phyloP scores from a whole-genome alignment of 768 basidiomycete species.

The Pholiota conissans region DNA sequence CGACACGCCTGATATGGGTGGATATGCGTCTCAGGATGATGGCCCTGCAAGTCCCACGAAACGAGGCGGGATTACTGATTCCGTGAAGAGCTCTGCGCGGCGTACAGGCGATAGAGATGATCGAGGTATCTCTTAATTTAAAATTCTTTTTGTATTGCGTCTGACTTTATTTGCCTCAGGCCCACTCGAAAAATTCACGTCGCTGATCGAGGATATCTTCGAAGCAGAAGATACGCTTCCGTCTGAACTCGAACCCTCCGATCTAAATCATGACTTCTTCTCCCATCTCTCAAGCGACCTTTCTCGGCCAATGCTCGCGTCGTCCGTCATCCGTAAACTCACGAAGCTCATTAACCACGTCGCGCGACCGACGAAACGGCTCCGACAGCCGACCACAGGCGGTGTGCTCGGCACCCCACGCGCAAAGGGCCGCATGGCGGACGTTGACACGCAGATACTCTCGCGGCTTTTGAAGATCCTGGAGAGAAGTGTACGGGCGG shows the following conservation, averaged over 20 bases:
- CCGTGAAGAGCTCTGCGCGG: conserved; percentile 49
- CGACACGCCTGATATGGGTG: conserved; percentile 48
- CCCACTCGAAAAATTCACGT: conserved; percentile 74
- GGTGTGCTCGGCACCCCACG: conserved; percentile 46
- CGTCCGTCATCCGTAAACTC: conserved; percentile 62
- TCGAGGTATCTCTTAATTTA: conserved; percentile 48
- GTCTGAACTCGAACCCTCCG: conserved; percentile 60
- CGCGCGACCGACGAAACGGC: conserved; percentile 66
- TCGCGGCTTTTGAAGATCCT: conserved; percentile 73
- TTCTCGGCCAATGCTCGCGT: conserved; percentile 60
- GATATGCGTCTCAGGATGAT: conserved; percentile 59
- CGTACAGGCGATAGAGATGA: conserved; percentile 78
- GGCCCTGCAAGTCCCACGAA: conserved; percentile 33
- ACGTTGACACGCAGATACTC: conserved; percentile 64
- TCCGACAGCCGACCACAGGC: conserved; percentile 41
- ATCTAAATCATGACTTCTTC: conserved; percentile 62
- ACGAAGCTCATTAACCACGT: conserved; percentile 69
- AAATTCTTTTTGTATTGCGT: too few relatives aligned
- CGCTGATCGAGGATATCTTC: conserved; percentile 82
- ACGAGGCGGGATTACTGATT: conserved; percentile 27
- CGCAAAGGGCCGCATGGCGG: conserved; percentile 57
- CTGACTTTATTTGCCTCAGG: conserved; percentile 31
- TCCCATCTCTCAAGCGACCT: conserved; percentile 59
- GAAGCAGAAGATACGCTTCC: conserved; percentile 72
- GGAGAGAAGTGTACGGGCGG: conserved; percentile 75